Base-by-base conservation (phyloP, 2,329 filamentous ascomycete genomes). In the Fusarium incarnatum region DNA sequence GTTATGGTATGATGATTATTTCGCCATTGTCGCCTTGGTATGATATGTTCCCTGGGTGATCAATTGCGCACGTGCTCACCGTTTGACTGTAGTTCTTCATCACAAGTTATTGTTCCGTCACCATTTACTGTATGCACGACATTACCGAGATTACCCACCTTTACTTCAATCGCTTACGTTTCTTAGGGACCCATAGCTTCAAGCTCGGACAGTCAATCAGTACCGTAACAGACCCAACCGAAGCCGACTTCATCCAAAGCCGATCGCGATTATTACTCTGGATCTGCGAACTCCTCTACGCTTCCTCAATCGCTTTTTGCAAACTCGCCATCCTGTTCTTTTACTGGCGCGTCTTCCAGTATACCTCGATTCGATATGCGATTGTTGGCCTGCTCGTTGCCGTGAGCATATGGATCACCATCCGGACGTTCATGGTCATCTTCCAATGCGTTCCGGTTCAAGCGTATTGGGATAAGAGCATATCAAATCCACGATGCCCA, bases 401-500 rank as follows among this genome's bases (percentile, higher is more conserved):
- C 1, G 71, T 72, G 0, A 32, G 55, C 27, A 60, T 74, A 16
- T 79, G 77, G 77, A 64, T 78, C 4, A 70, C 67, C 4, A 59
- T 78, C 10, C 58, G 76, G 13, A 78, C 75, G 1, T 77, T 79
- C 53, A 69, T 80, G 41, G 75, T 75, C 3, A 74, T 78, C 3
- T 80, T 81, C 48, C 76, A 78, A 40, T 81, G 79, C 46, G 45
- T 77, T 2, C 80, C 80, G 0, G 67, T 81, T 0, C 72, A 75
- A 16, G 74, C 73, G 0, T 80, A 77, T 47, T 81, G 79, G 79
- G 67, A 77, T 7, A 68, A 64, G 16, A 60, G 63, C 2, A 74
- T 80, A 30, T 37, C 60, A 11, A 70, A 68, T 8, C 69, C 67
- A 0, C 56, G 58, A 12, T 81, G 79, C 55, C 64, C 53, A 0